Conservation (phyloP, 768 basidiomycete genomes). For the Lanmaoa rubissima region DNA sequence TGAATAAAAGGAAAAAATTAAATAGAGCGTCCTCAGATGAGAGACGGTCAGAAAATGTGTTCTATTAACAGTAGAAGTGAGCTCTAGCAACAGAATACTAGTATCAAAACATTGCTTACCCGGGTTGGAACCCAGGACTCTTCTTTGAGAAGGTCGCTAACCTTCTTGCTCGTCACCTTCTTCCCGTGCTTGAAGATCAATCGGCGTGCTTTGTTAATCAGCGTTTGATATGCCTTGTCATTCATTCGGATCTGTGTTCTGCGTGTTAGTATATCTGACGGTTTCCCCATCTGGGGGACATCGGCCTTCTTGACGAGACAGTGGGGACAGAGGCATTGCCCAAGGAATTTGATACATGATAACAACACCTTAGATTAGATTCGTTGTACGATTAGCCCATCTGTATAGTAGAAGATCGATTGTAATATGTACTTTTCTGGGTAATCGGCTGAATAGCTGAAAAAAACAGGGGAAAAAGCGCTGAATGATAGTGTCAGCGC, state of each 20-base stretch:
- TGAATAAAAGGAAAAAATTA: background rate
- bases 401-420: too few relatives aligned
- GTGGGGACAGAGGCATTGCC: background rate
- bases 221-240: fast-evolving
- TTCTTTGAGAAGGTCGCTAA: background rate
- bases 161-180: background rate
- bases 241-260: background rate
- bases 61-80: too few relatives aligned
- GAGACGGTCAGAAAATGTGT: background rate
- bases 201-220: background rate
- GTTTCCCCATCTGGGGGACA: background rate
- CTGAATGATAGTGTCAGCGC: background rate
- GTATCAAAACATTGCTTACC: too few relatives aligned
- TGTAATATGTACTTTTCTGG: constrained; percentile 4
- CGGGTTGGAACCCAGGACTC: background rate
- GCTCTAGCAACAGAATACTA: too few relatives aligned
- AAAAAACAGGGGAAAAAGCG: background rate
- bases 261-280: background rate
- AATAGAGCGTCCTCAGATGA: background rate
- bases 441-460: constrained; percentile 1
- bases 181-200: background rate
- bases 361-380: background rate
- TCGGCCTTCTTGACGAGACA: background rate
- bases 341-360: constrained; percentile 3
- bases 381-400: background rate